Conservation (phyloP, 2,329 filamentous ascomycete genomes). For the Fusarium pininemorale region DNA sequence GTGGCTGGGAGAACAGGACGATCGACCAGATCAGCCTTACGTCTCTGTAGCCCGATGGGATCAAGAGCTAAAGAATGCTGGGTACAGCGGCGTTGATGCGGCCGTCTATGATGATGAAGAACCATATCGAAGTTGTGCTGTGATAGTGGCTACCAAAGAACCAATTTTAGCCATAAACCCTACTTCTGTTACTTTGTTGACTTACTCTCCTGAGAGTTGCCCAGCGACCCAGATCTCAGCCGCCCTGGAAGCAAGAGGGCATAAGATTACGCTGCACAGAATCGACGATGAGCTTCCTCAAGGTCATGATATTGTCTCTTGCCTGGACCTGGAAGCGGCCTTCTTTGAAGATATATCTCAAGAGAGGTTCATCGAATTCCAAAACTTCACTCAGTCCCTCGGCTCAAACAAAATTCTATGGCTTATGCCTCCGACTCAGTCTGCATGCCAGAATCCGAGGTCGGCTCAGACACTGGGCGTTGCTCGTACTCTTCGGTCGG, state of each 20-base stretch:
- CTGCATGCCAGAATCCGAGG: not conserved
- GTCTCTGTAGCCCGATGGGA: constrained; percentile 10
- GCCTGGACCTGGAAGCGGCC: constrained; percentile 3
- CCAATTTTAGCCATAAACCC: not conserved
- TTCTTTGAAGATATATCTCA: constrained; percentile 3
- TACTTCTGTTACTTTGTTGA: not conserved
- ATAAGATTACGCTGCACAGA: no score
- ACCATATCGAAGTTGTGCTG: constrained; percentile 2
- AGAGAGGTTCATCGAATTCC: not conserved
- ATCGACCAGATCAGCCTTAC: constrained; percentile 7
- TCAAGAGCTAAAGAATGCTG: not conserved
- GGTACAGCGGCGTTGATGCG: constrained; percentile 2
- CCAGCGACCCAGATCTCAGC: not conserved
- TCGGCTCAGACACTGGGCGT: constrained; percentile 3
- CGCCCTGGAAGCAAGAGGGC: not conserved
- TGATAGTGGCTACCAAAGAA: constrained; percentile 6
- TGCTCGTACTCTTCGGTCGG: constrained; percentile 9
- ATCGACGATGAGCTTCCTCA: not conserved
- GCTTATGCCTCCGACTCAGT: not conserved
- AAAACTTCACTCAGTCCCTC: not conserved
- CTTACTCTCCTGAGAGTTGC: not conserved
- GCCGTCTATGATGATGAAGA: constrained; percentile 7
- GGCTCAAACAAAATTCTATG: not conserved
- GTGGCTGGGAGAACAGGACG: constrained; percentile 34
- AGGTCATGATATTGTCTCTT: not conserved